phyloP scores from a whole-genome alignment of 768 basidiomycete species.

The Macrolepiota dolichaula region DNA sequence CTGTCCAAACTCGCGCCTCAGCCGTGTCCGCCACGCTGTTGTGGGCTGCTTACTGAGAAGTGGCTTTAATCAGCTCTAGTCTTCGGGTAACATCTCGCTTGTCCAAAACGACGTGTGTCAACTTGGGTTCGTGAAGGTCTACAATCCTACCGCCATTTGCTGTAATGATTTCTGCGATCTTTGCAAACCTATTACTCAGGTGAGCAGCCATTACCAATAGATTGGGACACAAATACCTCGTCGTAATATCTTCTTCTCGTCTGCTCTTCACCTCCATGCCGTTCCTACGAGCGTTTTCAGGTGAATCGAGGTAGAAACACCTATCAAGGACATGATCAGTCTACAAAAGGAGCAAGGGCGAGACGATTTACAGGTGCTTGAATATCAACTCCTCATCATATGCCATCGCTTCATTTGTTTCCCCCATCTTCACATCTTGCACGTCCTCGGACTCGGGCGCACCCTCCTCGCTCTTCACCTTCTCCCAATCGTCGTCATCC shows the following conservation, averaged over 20 bases:
- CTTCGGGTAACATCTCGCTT: conserved; percentile 78
- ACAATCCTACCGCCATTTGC: conserved; percentile 74
- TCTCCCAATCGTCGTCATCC: conserved; percentile 36
- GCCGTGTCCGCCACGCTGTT: conserved; percentile 3
- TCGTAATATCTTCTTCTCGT: conserved; percentile 46
- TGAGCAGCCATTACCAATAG: background rate
- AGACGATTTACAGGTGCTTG: conserved; percentile 64
- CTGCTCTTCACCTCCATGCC: conserved; percentile 57
- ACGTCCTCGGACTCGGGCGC: conserved; percentile 14
- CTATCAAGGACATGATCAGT: conserved; percentile 33
- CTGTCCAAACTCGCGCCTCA: conserved; percentile 34
- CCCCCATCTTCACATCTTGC: conserved; percentile 64
- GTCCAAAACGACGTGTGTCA: conserved; percentile 86
- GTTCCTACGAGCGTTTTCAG: conserved; percentile 65
- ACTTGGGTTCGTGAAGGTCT: conserved; percentile 66
- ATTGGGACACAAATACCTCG: conserved; percentile 39
- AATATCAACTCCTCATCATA: conserved; percentile 83
- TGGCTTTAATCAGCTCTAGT: conserved; percentile 63
- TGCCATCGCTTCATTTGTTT: conserved; percentile 60
- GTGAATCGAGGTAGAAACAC: conserved; percentile 86
- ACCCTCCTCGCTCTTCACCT: conserved; percentile 23
- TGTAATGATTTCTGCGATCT: conserved; percentile 48
- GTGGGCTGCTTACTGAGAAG: conserved; percentile 54
- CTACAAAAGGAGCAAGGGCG: background rate
- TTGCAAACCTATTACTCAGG: conserved; percentile 45